These are phyloP conservation scores for Blastocystis sp. DNA, from an alignment of 352 stramenopile genomes.

Conservation along the genomic window DNA sequence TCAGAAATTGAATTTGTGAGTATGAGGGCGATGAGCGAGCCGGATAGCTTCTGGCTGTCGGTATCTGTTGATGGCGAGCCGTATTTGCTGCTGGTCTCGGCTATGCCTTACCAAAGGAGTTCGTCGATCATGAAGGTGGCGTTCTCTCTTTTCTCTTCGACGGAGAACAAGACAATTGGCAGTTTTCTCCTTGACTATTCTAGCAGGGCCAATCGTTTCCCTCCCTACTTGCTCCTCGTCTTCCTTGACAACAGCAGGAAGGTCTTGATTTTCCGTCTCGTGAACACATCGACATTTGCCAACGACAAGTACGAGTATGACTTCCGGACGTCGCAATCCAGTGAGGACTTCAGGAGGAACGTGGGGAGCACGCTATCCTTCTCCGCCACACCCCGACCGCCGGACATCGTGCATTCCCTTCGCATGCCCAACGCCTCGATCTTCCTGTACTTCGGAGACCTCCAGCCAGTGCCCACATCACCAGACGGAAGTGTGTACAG, in stretches of 20 bases:
- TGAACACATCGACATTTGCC: neutral
- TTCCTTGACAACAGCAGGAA: neutral
- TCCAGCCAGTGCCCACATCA: no score
- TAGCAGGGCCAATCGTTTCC: neutral
- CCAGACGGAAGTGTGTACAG: no score
- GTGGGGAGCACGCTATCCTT: neutral
- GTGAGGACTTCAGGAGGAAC: neutral
- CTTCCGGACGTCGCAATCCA: neutral
- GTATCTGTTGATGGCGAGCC: neutral
- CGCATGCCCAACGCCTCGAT: no score
- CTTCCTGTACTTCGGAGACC: no score
- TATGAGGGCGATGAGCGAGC: no score
- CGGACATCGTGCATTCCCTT: no score
- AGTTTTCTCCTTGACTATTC: neutral
- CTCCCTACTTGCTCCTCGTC: neutral
- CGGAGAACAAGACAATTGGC: neutral
- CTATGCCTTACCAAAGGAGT: neutral
- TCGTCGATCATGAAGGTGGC: neutral
- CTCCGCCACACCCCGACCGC: no score
- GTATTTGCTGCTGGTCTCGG: neutral
- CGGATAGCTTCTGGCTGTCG: no score
- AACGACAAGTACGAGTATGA: neutral
- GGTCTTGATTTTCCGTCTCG: neutral
- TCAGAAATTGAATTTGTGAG: no score
- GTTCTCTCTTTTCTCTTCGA: neutral